phyloP scores from a whole-genome alignment of 2,329 filamentous ascomycete species.

The Furcasterigmium sp. region DNA sequence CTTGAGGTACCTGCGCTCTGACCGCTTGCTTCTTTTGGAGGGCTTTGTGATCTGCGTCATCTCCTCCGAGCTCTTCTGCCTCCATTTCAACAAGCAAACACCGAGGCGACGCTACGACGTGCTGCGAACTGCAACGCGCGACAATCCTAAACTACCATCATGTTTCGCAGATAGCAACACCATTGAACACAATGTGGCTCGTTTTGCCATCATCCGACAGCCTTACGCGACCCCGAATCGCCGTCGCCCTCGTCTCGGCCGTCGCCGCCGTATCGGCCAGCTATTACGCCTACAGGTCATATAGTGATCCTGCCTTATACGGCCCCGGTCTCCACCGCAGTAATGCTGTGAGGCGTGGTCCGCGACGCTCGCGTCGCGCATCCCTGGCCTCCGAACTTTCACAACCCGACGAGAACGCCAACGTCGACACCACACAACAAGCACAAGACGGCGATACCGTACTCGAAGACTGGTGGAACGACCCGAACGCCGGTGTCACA shows the following conservation, averaged over 20 bases:
- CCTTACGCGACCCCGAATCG: slow-evolving; percentile 48
- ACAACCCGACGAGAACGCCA: slow-evolving; percentile 39
- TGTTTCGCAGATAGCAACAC: slow-evolving; percentile 9
- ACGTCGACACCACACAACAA: slow-evolving; percentile 19
- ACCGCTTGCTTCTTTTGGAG: too few relatives aligned
- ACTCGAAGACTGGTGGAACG: slow-evolving; percentile 49
- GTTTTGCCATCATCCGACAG: slow-evolving; percentile 46
- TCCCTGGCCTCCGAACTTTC: slow-evolving; percentile 35
- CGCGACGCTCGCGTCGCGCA: slow-evolving; percentile 27
- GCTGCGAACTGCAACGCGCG: too few relatives aligned
- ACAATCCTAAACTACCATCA: too few relatives aligned
- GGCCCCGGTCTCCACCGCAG: slow-evolving; percentile 53
- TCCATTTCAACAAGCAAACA: background rate
- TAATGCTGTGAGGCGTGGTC: slow-evolving; percentile 58
- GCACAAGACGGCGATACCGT: slow-evolving; percentile 31
- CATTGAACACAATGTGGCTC: slow-evolving; percentile 34
- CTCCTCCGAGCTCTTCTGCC: background rate
- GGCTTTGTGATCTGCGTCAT: too few relatives aligned
- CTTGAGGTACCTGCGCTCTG: too few relatives aligned
- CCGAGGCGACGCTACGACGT: too few relatives aligned
- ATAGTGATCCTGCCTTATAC: slow-evolving; percentile 13
- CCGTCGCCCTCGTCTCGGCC: slow-evolving; percentile 50
- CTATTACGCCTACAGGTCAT: slow-evolving; percentile 50
- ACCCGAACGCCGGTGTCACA: slow-evolving; percentile 28
- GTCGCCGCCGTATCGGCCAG: slow-evolving; percentile 51